Evolutionary conservation across 805 yeast genomes (phyloP).

Genomic region (Lachancea cidri): DNA sequence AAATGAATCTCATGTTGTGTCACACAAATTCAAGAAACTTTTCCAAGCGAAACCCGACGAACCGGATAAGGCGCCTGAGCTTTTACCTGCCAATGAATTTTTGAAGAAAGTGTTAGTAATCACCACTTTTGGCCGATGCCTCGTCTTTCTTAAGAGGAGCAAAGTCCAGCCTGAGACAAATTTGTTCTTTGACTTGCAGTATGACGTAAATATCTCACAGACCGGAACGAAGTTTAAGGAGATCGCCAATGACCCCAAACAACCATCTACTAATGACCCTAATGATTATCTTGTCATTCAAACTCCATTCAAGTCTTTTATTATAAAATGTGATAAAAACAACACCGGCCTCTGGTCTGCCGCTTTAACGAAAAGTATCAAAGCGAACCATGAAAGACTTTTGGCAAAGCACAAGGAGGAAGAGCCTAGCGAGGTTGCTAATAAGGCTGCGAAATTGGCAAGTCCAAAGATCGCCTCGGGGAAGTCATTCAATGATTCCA

Average conservation of each 20-base stretch:
- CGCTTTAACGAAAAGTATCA: conserved; percentile 44
- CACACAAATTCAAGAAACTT: conserved; percentile 26
- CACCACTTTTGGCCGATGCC: conserved; percentile 59
- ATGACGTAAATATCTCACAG: conserved; percentile 51
- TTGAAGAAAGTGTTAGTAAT: conserved; percentile 49
- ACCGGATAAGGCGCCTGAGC: conserved; percentile 12
- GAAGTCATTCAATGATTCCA: conserved; percentile 4
- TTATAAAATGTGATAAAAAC: conserved; percentile 49
- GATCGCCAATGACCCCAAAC: conserved; percentile 38
- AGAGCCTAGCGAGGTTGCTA: conserved; percentile 12
- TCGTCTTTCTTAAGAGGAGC: conserved; percentile 44
- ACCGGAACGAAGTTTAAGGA: conserved; percentile 56
- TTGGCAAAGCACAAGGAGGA: conserved; percentile 18
- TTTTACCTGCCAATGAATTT: conserved; percentile 31
- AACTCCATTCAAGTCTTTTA: conserved; percentile 49
- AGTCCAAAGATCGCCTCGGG: conserved; percentile 10
- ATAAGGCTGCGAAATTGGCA: conserved; percentile 19
- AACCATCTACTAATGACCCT: conserved; percentile 17
- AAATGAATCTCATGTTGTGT: conserved; percentile 12
- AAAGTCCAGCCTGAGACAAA: conserved; percentile 30
- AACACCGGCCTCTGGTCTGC: conserved; percentile 57
- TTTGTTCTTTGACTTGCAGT: conserved; percentile 40
- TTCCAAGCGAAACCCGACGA: conserved; percentile 20
- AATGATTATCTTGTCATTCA: conserved; percentile 47
- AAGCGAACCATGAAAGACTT: conserved; percentile 45